These are phyloP conservation scores for Hyparrhenia diplandra DNA, from an alignment of 176 grass and related monocot genomes.

Conservation along the genomic window DNA sequence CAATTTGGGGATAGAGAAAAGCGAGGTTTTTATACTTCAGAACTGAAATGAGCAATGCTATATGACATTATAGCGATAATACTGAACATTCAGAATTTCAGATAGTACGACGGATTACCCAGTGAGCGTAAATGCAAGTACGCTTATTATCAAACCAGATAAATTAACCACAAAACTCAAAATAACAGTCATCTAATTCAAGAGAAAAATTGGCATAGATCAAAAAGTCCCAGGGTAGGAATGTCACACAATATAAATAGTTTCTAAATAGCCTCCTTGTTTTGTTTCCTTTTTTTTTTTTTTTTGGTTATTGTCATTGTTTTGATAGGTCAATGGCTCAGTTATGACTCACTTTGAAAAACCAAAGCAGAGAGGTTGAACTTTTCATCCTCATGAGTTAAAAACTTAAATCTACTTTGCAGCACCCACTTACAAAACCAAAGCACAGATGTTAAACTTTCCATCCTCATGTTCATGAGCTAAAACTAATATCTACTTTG, in stretches of 20 bases:
- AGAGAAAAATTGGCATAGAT: background rate
- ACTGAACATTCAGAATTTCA: background rate
- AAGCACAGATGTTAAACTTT: background rate
- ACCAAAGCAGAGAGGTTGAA: background rate
- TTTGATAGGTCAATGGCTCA: background rate
- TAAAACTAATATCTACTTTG: no score
- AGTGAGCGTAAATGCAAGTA: background rate
- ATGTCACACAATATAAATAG: slow-evolving; percentile 7
- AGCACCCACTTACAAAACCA: background rate
- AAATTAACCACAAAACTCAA: slow-evolving; percentile 11
- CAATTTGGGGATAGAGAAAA: background rate
- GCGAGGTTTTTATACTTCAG: background rate
- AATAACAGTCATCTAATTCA: background rate
- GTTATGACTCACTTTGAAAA: background rate
- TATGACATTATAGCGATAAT: background rate
- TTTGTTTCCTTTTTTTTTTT: no score
- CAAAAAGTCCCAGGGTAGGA: background rate
- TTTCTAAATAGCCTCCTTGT: no score
- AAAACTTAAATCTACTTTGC: no score
- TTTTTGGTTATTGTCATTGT: background rate
- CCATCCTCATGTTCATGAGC: background rate
- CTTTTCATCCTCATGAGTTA: background rate
- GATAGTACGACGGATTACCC: background rate
- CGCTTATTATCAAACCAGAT: no score
- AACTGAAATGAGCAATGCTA: slow-evolving; percentile 6